Percentiles rank a stretch among this genome's conserved stretches.
phyloP scores from a whole-genome alignment of 805 yeast genomes.

The Wickerhamiella dianesei region DNA sequence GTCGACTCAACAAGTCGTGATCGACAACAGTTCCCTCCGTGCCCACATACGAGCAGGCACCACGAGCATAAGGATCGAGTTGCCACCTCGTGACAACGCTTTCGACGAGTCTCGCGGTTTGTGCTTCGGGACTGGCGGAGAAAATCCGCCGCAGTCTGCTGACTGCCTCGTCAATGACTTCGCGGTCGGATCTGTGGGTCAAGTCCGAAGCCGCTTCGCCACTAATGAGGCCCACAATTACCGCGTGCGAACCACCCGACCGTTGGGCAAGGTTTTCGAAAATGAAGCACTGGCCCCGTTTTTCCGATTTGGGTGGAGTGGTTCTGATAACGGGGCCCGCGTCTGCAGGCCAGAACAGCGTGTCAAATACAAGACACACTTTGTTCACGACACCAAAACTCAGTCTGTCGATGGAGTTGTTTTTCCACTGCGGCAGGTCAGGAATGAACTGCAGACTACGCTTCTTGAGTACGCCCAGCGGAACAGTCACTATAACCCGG shows the following conservation, averaged over 20 bases:
- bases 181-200: constrained; percentile 23
- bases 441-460: constrained; percentile 29
- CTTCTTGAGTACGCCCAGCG: constrained; percentile 30
- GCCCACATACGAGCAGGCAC: constrained; percentile 50
- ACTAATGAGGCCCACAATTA: constrained; percentile 28
- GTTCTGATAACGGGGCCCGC: constrained; percentile 23
- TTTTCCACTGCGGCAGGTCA: constrained; percentile 30
- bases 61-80: constrained; percentile 58
- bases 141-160: constrained; percentile 22
- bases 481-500: constrained; percentile 28
- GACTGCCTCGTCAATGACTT: constrained; percentile 24
- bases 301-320: constrained; percentile 12
- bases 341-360: constrained; percentile 29
- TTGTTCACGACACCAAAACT: constrained; percentile 31
- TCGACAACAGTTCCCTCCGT: constrained; percentile 31
- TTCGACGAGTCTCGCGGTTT: constrained; percentile 23
- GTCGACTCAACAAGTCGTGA: constrained; percentile 29
- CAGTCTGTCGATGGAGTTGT: constrained; percentile 28
- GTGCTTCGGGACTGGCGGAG: constrained; percentile 14
- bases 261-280: constrained; percentile 27
- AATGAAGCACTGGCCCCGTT: constrained; percentile 28
- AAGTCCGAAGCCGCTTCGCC: constrained; percentile 28
- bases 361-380: constrained; percentile 27
- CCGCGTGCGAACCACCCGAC: constrained; percentile 24
- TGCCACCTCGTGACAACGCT: constrained; percentile 61